Conservation (phyloP, 2,329 filamentous ascomycete species). For the Myriosclerotinia scirpicola region DNA sequence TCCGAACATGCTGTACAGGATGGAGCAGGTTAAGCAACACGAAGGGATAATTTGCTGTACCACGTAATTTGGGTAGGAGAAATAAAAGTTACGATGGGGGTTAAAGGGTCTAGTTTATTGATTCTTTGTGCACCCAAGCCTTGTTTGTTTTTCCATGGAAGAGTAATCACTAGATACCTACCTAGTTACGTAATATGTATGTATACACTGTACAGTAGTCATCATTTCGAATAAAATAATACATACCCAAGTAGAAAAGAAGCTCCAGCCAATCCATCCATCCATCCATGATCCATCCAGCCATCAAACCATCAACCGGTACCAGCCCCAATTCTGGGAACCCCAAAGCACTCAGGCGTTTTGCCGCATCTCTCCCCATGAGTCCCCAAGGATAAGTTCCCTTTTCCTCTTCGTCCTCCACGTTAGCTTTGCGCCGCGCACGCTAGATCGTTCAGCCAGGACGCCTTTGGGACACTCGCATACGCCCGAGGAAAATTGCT, state of each 20-base stretch:
- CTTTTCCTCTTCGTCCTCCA: conserved; percentile 2
- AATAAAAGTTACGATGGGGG: background rate
- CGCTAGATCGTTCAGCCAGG: conserved; percentile 12
- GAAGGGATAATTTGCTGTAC: conserved; percentile 7
- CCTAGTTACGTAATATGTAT: no score
- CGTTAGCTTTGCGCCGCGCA: conserved; percentile 4
- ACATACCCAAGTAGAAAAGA: background rate
- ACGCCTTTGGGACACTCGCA: conserved; percentile 18
- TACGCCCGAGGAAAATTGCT: no score
- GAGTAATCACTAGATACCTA: background rate
- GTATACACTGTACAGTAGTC: background rate
- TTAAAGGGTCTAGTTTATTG: conserved; percentile 6
- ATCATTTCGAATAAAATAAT: background rate
- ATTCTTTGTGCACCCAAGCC: background rate
- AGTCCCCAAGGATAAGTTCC: background rate
- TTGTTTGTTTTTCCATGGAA: background rate
- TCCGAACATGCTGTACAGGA: conserved; percentile 14
- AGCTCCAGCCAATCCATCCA: background rate
- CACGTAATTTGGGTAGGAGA: background rate
- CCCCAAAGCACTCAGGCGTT: background rate
- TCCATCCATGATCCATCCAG: background rate
- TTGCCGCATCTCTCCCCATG: no score
- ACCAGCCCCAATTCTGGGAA: conserved; percentile 10
- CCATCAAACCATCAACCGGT: background rate
- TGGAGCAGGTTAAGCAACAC: conserved; percentile 1